Conservation (phyloP, 768 basidiomycete genomes). For the Lentinus tigrinus region DNA sequence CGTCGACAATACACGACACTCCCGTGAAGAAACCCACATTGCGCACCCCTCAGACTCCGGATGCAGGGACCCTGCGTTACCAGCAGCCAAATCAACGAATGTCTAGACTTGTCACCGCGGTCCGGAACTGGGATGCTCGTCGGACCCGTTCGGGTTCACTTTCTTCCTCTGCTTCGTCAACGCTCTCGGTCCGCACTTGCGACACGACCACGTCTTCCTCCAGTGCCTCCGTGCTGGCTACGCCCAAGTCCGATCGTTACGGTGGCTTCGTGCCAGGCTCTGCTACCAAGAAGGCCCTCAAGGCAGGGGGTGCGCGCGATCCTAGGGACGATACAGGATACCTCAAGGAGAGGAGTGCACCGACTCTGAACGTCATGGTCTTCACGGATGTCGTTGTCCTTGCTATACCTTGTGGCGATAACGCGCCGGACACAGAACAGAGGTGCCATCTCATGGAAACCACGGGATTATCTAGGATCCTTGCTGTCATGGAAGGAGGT, state of each 20-base stretch:
- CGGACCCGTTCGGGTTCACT: conserved; percentile 39
- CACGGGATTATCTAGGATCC: conserved; percentile 48
- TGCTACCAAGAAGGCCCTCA: neutral
- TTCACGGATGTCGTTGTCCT: conserved; percentile 75
- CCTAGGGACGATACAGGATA: neutral
- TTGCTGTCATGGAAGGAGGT: conserved; percentile 44
- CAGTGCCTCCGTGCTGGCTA: conserved; percentile 1
- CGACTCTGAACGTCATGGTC: conserved; percentile 41
- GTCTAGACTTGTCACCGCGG: conserved; percentile 28
- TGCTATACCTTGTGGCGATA: conserved; percentile 31
- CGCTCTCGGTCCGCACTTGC: conserved; percentile 9
- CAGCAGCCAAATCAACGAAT: neutral
- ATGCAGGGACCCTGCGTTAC: neutral
- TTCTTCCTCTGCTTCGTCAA: conserved; percentile 13
- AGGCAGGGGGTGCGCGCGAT: conserved; percentile 2
- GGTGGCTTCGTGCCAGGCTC: neutral
- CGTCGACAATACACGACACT: neutral
- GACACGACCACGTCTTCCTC: conserved; percentile 10
- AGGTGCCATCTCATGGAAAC: conserved; percentile 43
- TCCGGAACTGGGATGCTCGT: conserved; percentile 42
- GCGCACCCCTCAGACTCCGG: neutral
- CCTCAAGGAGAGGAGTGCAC: neutral
- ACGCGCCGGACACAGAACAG: conserved; percentile 25
- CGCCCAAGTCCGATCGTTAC: conserved; percentile 12
- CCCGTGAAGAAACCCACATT: neutral